Evolutionary conservation across 306 rosid genomes (phyloP).

Genomic region (Hippophae tibetana): DNA sequence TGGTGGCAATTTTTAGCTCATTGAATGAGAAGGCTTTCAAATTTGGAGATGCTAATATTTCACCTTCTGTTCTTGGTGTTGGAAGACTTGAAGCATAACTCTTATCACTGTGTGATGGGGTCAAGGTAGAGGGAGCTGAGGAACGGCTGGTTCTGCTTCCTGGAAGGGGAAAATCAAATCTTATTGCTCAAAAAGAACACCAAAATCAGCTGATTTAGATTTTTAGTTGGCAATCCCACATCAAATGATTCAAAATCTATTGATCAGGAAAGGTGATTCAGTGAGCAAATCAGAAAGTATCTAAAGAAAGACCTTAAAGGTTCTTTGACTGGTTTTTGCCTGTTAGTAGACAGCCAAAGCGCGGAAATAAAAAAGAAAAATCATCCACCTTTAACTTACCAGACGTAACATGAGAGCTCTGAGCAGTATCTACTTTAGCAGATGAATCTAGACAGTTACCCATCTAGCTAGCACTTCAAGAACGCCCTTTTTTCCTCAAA

Average conservation of each 20-base stretch:
- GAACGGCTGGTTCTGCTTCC: background rate
- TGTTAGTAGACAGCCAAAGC: background rate
- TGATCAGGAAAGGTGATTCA: no score
- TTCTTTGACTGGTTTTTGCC: no score
- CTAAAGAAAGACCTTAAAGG: no score
- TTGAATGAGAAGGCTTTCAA: slow-evolving; percentile 27
- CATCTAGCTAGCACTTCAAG: slow-evolving; percentile 24
- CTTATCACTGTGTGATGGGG: slow-evolving; percentile 25
- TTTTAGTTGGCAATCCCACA: no score
- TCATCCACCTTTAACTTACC: slow-evolving; percentile 28
- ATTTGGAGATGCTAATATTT: background rate
- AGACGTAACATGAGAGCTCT: slow-evolving; percentile 41
- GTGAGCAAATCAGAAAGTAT: no score
- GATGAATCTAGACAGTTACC: slow-evolving; percentile 86
- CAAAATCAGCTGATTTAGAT: no score
- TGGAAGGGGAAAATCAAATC: background rate
- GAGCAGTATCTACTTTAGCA: slow-evolving; percentile 64
- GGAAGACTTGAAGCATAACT: background rate
- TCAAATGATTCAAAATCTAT: no score
- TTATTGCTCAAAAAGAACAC: background rate
- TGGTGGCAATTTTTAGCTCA: slow-evolving; percentile 30
- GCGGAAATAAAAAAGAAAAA: background rate
- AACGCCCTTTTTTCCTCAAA: background rate
- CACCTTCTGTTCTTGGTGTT: background rate
- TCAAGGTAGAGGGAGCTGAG: background rate